Base-by-base conservation (phyloP, 331 rosid species). In the Malus hybrid region DNA sequence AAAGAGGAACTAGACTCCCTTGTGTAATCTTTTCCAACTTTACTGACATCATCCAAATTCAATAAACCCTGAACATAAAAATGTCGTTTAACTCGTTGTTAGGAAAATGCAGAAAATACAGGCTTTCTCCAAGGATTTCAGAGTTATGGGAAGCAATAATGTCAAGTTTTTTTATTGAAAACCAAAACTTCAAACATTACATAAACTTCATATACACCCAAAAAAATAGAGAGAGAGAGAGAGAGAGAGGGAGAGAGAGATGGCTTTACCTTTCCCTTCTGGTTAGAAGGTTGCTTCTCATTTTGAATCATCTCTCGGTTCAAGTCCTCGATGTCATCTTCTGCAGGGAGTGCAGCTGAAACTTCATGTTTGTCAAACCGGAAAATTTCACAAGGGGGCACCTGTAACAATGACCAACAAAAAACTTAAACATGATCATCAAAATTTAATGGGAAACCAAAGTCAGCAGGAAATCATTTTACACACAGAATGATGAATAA, bases 321-420 rank as follows among this genome's bases (percentile, higher is more conserved):
- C 77, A 81, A 79, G 81, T 83, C 90, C 73, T 78, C 93, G 58
- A 81, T 64, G 80, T 82, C 82, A 80, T 81, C 88, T 79, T 78
- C 97, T 74, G 56, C 80, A 72, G 88, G 75, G 66, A 72, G 79
- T 86, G 80, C 80, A 72, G 84, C 64, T 70, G 90, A 77, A 79
- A 76, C 83, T 84, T 92, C 99, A 62, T 80, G 75, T 73, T 85
- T 92, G 73, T 89, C 99, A 75, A 92, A 68, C 68, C 85, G 86
- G 73, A 86, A 76, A 74, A 95, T 89, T 79, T 90, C 93, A 81
- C 75, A 77, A 68, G 99, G 97, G 28, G 86, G 82, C 80, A 92
- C 91, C 99, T 95, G 87, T 80, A 68, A 75, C 57, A 76, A 78
- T 30, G 76, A 56, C 52, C 55, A 58, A 50, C 73, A 69, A 75